Evolutionary conservation across 106 monocot genomes (phyloP).

Genomic region (Allium cepa): DNA sequence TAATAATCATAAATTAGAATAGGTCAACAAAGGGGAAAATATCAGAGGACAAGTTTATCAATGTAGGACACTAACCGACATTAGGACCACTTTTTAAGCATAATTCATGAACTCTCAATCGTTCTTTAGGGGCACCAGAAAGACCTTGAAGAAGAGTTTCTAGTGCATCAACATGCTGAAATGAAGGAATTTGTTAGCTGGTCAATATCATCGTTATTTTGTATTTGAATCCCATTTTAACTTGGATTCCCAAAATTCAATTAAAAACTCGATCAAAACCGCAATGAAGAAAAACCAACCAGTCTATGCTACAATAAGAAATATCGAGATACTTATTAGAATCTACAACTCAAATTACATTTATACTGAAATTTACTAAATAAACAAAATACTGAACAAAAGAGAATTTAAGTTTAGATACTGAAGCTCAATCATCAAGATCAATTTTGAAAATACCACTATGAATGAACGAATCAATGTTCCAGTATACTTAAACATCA

Average conservation of each 20-base stretch:
- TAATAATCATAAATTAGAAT: constrained; percentile 6
- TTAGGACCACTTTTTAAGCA: constrained; percentile 91
- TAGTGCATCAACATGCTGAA: constrained; percentile 89
- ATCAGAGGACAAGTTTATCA: background rate
- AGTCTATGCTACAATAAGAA: too few relatives aligned
- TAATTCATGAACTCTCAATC: constrained; percentile 72
- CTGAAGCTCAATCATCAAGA: too few relatives aligned
- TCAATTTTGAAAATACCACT: too few relatives aligned
- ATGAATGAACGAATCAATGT: too few relatives aligned
- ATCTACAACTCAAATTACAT: too few relatives aligned
- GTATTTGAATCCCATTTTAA: background rate
- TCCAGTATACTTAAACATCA: too few relatives aligned
- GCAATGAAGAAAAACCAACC: background rate
- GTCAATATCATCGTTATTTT: background rate
- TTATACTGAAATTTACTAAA: too few relatives aligned
- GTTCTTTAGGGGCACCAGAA: constrained; percentile 78
- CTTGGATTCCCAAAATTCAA: background rate
- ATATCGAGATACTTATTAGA: too few relatives aligned
- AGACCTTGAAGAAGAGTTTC: constrained; percentile 94
- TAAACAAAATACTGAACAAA: too few relatives aligned
- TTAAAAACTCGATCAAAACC: background rate
- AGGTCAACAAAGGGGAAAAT: background rate
- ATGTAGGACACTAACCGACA: constrained; percentile 37
- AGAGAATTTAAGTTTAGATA: too few relatives aligned
- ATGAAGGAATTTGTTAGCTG: background rate